A percentile compares a stretch with the other conserved stretches of the same genome.
Conservation (phyloP, 352 stramenopile genomes). For the Globisporangium parvum region DNA sequence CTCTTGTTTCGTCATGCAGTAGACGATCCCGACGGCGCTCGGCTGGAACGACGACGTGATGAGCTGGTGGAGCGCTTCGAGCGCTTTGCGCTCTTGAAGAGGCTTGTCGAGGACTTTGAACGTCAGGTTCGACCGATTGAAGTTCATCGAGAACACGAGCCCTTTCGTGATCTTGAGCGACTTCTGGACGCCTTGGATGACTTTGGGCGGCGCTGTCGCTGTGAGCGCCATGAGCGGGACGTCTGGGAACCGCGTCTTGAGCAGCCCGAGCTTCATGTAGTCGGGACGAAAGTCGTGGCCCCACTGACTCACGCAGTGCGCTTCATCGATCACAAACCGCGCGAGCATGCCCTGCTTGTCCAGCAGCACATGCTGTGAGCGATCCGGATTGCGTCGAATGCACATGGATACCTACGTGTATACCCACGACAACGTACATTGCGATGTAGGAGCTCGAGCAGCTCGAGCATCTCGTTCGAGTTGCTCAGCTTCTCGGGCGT, state of each 20-base stretch:
- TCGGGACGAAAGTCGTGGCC: constrained; percentile 88
- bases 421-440: constrained; percentile 23
- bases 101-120: constrained; percentile 87
- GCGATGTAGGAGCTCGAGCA: constrained; percentile 42
- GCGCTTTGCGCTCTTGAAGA: constrained; percentile 31
- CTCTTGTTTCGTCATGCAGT: constrained; percentile 93
- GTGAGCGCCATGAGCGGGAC: constrained; percentile 93
- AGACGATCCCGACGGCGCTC: constrained; percentile 87
- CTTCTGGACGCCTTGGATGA: constrained; percentile 73
- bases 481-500: constrained; percentile 94
- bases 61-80: constrained; percentile 43
- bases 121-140: constrained; percentile 90
- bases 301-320: constrained; percentile 87
- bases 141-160: constrained; percentile 88
- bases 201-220: constrained; percentile 81
- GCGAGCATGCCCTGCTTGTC: constrained; percentile 61
- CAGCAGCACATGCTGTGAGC: neutral
- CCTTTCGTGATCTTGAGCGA: constrained; percentile 74
- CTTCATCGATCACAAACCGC: constrained; percentile 94
- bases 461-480: constrained; percentile 62
- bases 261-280: constrained; percentile 89
- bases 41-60: constrained; percentile 45
- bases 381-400: too few relatives aligned
- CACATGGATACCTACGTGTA: too few relatives aligned
- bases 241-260: constrained; percentile 87